Evolutionary conservation across 1,284 basidiomycete species (phyloP).

Genomic region (Ustilago bromivora): DNA sequence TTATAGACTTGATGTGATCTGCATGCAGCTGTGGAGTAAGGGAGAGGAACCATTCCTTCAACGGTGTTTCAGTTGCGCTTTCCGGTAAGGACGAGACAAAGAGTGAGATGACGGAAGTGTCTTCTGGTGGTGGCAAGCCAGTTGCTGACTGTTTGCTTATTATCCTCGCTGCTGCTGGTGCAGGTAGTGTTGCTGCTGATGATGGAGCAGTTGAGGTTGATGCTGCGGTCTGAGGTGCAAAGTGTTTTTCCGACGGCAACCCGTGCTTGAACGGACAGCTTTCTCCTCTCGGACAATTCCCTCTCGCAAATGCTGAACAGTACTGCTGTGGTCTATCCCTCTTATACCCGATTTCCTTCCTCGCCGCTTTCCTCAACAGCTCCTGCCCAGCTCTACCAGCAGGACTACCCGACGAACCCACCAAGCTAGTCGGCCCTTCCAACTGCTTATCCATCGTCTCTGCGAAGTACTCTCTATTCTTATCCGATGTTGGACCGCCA

Average conservation of each 20-base stretch:
- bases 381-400: constrained; percentile 78
- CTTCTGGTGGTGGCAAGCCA: constrained; percentile 89
- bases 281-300: constrained; percentile 88
- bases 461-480: constrained; percentile 92
- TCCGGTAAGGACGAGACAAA: constrained; percentile 87
- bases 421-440: constrained; percentile 51
- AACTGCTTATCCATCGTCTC: constrained; percentile 79
- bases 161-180: constrained; percentile 77
- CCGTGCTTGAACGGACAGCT: constrained; percentile 98
- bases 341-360: constrained; percentile 96
- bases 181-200: constrained; percentile 76
- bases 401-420: constrained; percentile 65
- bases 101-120: constrained; percentile 85
- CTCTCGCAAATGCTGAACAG: constrained; percentile 96
- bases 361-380: constrained; percentile 91
- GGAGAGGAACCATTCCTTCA: constrained; percentile 79
- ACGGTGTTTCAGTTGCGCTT: constrained; percentile 79
- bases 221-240: constrained; percentile 62
- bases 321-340: constrained; percentile 87
- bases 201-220: constrained; percentile 73
- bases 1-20: constrained; percentile 75
- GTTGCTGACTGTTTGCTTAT: constrained; percentile 82
- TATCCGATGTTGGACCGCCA: constrained; percentile 91
- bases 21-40: constrained; percentile 67
- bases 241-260: constrained; percentile 73